Conservation (phyloP, 225 moss, liverwort and hornwort species). For the Polytrichum commune region DNA sequence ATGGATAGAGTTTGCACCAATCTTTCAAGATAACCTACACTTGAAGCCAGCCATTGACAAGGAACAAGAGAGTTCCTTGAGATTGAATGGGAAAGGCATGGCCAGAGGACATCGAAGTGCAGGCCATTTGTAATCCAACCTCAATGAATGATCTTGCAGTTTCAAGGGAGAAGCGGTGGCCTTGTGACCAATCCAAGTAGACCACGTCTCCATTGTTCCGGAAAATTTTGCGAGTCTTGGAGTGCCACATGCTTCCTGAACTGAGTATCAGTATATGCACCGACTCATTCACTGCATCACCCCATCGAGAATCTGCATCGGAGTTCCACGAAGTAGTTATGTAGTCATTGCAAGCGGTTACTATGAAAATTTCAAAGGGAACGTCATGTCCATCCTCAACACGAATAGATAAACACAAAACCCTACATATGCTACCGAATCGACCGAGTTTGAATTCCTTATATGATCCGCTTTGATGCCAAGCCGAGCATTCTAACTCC, state of each 20-base stretch:
- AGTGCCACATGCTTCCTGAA: conserved; percentile 7
- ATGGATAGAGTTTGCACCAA: too few species aligned
- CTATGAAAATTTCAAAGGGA: too few species aligned
- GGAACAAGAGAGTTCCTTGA: background rate
- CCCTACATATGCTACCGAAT: too few species aligned
- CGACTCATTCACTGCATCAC: conserved; percentile 1
- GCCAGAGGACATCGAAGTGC: background rate
- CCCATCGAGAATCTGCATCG: conserved; percentile 8
- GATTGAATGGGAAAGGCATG: background rate
- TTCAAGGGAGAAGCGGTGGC: conserved; percentile 3
- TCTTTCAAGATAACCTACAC: too few species aligned
- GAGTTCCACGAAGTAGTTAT: background rate
- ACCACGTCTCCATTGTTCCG: conserved; percentile 1
- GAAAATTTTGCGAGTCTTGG: conserved; percentile 5
- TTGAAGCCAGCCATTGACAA: too few species aligned
- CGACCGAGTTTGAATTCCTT: too few species aligned
- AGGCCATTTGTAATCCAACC: background rate
- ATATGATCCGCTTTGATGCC: too few species aligned
- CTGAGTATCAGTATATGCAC: conserved; percentile 8
- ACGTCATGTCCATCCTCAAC: too few species aligned
- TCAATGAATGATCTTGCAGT: conserved; percentile 6
- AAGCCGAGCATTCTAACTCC: too few species aligned
- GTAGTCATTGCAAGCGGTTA: too few species aligned
- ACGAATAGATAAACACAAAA: too few species aligned
- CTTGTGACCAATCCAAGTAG: conserved; percentile 12